Evolutionary conservation across 768 basidiomycete species (phyloP), one percentile per base, ranked within the genome.

Genomic region (Strobilomyces echinocephalus): DNA sequence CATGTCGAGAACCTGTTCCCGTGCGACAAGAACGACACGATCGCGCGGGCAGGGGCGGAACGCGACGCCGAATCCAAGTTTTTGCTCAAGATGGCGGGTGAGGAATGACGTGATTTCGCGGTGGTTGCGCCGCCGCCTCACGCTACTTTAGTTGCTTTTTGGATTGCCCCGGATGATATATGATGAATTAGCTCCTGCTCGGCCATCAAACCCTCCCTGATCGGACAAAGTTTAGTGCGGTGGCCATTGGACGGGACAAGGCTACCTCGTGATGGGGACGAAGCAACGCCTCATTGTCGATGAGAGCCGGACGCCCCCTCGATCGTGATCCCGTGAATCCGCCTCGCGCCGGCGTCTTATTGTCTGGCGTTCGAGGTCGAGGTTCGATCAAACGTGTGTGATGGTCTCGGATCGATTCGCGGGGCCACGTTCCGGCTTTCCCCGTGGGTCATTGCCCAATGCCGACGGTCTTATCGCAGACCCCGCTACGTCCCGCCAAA

Each of bases 1-100:
- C 50, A 55, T 4, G 49, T 53, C 46, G 67, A 69, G 44, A 67
- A 60, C 56, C 46, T 71, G 8, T 71, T 69, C 41, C 63, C 59
- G 1, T 69, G 69, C 26, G 64, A 69, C 49, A 60, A 10, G 45
- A 52, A 54, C 8, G 68, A 69, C 35, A 59, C 58, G 15, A 68
- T 69, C 40, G 46, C 50, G 11, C 49, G 60, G 35, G 68, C 64
- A 16, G 63, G 70, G 1, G 62, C 68, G 18, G 68, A 68, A 41
- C 31, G 30, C n/a, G 42, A 56, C 38, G 42, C 20, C 0, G 67
- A 67, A 30, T 58, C 67, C 0, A 60, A 30, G 43, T 68, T 65
- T 35, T n/a, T 68, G 39, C 20, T 68, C 26, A 62, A 59, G 45
- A 50, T 69, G 20, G 36, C 46, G 5, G 67, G 61, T 11, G 63